Percentiles rank a stretch among this genome's conserved stretches.
Conservation (phyloP, 495 filamentous ascomycete species). For the Bryoglossum gracile region DNA sequence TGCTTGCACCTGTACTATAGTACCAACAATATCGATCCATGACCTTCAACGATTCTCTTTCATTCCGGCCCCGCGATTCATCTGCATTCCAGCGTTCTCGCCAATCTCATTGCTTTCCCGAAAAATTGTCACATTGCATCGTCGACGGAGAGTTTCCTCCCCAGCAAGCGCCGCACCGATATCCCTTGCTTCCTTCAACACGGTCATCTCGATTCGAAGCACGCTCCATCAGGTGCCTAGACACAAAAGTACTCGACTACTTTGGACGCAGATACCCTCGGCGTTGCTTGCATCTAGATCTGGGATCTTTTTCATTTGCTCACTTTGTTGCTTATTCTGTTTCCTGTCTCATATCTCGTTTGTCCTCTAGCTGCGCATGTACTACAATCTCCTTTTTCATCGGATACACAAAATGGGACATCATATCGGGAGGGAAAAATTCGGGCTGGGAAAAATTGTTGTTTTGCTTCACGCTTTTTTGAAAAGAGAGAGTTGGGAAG, state of each 20-base stretch:
- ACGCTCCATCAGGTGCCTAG: too few species aligned
- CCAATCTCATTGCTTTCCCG: neutral
- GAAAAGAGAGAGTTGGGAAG: too few species aligned
- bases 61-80: too few species aligned
- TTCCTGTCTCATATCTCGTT: constrained; percentile 10
- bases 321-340: constrained; percentile 1
- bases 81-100: constrained; percentile 12
- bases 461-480: too few species aligned
- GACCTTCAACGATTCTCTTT: constrained; percentile 25
- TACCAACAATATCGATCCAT: constrained; percentile 16
- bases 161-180: neutral
- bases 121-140: neutral
- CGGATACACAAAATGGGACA: constrained; percentile 24
- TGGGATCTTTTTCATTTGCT: constrained; percentile 4
- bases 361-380: constrained; percentile 6
- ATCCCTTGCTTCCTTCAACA: too few species aligned
- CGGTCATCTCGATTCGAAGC: too few species aligned
- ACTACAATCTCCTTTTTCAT: constrained; percentile 15
- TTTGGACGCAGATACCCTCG: constrained; percentile 1
- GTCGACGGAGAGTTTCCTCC: neutral
- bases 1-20: constrained; percentile 16
- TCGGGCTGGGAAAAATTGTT: constrained; percentile 17
- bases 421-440: constrained; percentile 16
- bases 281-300: constrained; percentile 24
- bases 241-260: too few species aligned